phyloP scores from a whole-genome alignment of 768 basidiomycete species.

The Mycena leptocephala region DNA sequence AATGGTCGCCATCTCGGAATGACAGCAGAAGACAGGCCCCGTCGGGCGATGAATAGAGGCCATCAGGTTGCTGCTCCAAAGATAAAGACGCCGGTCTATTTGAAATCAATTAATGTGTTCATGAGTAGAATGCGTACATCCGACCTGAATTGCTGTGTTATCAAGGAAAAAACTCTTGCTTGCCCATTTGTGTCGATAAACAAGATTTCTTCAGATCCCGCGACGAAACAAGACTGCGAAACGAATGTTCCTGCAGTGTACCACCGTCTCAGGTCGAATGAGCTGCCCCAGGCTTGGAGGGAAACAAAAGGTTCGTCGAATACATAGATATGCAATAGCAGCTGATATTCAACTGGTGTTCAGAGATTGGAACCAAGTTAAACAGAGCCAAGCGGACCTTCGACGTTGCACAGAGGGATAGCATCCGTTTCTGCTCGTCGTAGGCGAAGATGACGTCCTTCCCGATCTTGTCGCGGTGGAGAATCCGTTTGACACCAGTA shows the following conservation, averaged over 20 bases:
- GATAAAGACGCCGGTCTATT: conserved; percentile 64
- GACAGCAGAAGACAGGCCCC: conserved; percentile 67
- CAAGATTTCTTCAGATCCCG: conserved; percentile 67
- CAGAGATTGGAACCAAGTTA: neutral
- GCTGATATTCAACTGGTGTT: conserved; percentile 39
- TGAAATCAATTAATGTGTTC: neutral
- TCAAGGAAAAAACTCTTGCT: conserved; percentile 69
- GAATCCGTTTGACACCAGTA: conserved; percentile 41
- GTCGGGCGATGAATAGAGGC: conserved; percentile 67
- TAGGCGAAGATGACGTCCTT: conserved; percentile 62
- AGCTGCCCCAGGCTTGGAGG: conserved; percentile 59
- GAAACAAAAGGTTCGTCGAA: conserved; percentile 62
- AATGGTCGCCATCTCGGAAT: conserved; percentile 38
- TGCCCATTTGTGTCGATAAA: conserved; percentile 62
- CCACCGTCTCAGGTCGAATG: conserved; percentile 61
- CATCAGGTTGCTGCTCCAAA: conserved; percentile 51
- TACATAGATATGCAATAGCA: conserved; percentile 61
- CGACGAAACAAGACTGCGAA: conserved; percentile 59
- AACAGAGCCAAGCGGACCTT: conserved; percentile 49
- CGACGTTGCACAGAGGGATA: conserved; percentile 60
- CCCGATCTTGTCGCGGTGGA: conserved; percentile 66
- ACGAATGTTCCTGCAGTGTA: conserved; percentile 52
- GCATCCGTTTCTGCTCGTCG: conserved; percentile 67
- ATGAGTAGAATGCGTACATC: conserved; percentile 23
- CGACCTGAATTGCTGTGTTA: conserved; percentile 73